These are phyloP conservation scores for Ambrosiella cleistominuta DNA, from an alignment of 2,329 filamentous ascomycete genomes.

Conservation along the genomic window DNA sequence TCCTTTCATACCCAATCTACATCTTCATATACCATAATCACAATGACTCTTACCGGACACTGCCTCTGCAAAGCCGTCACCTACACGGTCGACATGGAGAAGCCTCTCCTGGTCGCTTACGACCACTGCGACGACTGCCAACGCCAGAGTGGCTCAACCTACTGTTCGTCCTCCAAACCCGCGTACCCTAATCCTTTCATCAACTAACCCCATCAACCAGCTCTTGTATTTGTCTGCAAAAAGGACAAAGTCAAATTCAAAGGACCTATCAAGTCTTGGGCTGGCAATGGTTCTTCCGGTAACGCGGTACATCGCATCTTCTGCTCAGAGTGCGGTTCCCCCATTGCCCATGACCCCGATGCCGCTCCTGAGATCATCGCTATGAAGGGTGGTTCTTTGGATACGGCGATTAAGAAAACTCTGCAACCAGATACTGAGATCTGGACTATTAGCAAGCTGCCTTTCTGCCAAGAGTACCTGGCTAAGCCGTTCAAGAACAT, in stretches of 20 bases:
- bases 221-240: constrained; percentile 47
- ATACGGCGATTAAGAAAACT: constrained; percentile 46
- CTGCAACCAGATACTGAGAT: constrained; percentile 54
- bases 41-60: constrained; percentile 50
- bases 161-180: constrained; percentile 32
- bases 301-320: constrained; percentile 49
- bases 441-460: constrained; percentile 51
- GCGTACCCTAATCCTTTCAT: not conserved
- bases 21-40: not conserved
- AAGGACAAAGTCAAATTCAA: constrained; percentile 47
- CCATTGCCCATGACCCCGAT: constrained; percentile 53
- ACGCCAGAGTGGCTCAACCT: constrained; percentile 50
- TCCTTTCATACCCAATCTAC: not conserved
- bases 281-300: constrained; percentile 41
- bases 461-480: constrained; percentile 50
- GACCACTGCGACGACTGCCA: constrained; percentile 61
- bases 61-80: constrained; percentile 56
- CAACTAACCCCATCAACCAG: constrained; percentile 20
- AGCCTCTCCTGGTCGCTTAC: constrained; percentile 39
- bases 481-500: constrained; percentile 46
- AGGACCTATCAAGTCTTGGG: constrained; percentile 47
- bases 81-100: constrained; percentile 41
- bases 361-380: constrained; percentile 54
- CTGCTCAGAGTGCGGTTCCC: constrained; percentile 51
- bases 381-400: constrained; percentile 48